Evolutionary conservation across 139 green algal species (phyloP).

Genomic region (Chlamydomonas asymmetrica): DNA sequence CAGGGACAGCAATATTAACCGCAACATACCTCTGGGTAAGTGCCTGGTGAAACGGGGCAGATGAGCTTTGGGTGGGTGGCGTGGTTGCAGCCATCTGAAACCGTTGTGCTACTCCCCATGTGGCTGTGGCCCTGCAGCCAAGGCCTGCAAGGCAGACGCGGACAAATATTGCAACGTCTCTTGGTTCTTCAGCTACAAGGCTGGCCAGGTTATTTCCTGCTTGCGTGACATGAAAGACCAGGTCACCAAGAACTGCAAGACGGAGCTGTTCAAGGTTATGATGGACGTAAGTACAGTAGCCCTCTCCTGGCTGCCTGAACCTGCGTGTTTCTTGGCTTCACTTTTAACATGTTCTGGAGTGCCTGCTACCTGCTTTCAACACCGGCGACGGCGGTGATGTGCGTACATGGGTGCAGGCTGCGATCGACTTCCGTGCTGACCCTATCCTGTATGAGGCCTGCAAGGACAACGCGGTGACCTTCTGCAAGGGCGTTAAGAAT

Average conservation of each 20-base stretch:
- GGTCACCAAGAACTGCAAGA: conserved; percentile 23
- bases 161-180: conserved; percentile 55
- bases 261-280: conserved; percentile 24
- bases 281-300: conserved; percentile 21
- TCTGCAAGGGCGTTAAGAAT: conserved; percentile 59
- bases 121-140: conserved; percentile 56
- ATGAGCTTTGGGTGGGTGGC: too few relatives aligned
- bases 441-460: conserved; percentile 37
- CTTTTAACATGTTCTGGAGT: conserved; percentile 30
- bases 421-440: conserved; percentile 27
- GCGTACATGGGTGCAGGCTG: conserved; percentile 13
- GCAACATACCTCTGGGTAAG: conserved; percentile 61
- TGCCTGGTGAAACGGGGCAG: too few relatives aligned
- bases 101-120: too few relatives aligned
- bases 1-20: conserved; percentile 69
- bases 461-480: conserved; percentile 23
- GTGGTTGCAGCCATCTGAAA: too few relatives aligned
- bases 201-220: conserved; percentile 35
- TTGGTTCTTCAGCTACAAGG: conserved; percentile 37
- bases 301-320: conserved; percentile 11
- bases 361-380: not conserved
- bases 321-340: conserved; percentile 22
- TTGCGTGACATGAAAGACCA: conserved; percentile 30
- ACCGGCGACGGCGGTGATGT: not conserved
- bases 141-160: conserved; percentile 67